phyloP scores from a whole-genome alignment of 306 rosid species.

The Malus orientalis region DNA sequence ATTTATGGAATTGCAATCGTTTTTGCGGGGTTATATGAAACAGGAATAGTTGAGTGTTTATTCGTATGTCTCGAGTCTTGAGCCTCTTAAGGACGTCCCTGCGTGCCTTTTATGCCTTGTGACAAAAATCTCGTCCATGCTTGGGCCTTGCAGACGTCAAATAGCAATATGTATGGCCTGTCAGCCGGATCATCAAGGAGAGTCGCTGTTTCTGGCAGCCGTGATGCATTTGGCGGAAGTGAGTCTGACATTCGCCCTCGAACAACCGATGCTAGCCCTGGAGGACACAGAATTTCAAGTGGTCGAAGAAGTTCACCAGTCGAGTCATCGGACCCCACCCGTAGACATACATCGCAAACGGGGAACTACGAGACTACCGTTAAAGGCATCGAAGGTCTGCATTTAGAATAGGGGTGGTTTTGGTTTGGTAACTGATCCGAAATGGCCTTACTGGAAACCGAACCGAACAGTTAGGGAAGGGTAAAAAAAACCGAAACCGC shows the following conservation, averaged over 20 bases:
- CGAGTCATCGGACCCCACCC: constrained; percentile 57
- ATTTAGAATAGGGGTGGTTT: constrained; percentile 5
- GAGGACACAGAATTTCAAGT: constrained; percentile 51
- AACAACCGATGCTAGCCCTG: constrained; percentile 66
- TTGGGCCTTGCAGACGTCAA: constrained; percentile 42
- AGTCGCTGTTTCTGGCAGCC: constrained; percentile 67
- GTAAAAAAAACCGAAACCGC: too few species aligned
- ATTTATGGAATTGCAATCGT: neutral
- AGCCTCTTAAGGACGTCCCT: too few species aligned
- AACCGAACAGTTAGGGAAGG: too few species aligned
- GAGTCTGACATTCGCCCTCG: constrained; percentile 65
- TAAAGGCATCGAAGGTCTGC: constrained; percentile 76
- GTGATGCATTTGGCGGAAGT: constrained; percentile 61
- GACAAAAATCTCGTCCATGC: neutral
- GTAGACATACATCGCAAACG: constrained; percentile 47
- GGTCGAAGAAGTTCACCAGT: constrained; percentile 70
- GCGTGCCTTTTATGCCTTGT: neutral
- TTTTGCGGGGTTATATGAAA: neutral
- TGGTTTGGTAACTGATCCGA: too few species aligned
- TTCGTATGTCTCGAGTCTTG: too few species aligned
- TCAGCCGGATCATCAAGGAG: constrained; percentile 87
- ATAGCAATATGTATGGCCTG: constrained; percentile 51
- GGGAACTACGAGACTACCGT: constrained; percentile 70
- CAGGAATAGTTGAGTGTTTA: neutral
- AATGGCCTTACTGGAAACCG: too few species aligned